phyloP scores from a whole-genome alignment of 805 yeast genomes.

The Kodamaea jinghongensis region DNA sequence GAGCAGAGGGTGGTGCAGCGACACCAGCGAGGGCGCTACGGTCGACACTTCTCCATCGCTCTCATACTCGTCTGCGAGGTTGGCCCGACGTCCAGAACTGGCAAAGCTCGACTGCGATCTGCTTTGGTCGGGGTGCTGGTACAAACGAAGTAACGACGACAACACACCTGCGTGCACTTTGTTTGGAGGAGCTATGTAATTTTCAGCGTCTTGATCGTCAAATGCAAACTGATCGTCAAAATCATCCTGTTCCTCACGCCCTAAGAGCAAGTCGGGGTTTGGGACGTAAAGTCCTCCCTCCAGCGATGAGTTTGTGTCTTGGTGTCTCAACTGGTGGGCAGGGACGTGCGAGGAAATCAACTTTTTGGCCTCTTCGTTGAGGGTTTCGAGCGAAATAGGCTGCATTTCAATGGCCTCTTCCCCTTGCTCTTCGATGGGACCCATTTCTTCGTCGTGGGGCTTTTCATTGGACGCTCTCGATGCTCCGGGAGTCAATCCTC shows the following conservation, averaged over 20 bases:
- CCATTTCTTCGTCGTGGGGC: slow-evolving; percentile 21
- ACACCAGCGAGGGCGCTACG: neutral
- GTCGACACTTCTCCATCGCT: too few species aligned
- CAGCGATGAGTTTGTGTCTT: neutral
- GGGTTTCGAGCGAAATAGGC: slow-evolving; percentile 39
- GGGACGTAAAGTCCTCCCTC: slow-evolving; percentile 30
- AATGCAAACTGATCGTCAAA: slow-evolving; percentile 28
- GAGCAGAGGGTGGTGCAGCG: slow-evolving; percentile 1
- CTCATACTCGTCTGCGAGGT: slow-evolving; percentile 7
- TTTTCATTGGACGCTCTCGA: slow-evolving; percentile 16
- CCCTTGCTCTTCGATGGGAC: slow-evolving; percentile 9
- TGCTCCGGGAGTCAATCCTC: slow-evolving; percentile 45
- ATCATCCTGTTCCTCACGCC: slow-evolving; percentile 24
- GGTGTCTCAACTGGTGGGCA: slow-evolving; percentile 1
- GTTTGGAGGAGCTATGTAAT: slow-evolving; percentile 39
- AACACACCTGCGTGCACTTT: slow-evolving; percentile 83
- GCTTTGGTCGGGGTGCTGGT: slow-evolving; percentile 46
- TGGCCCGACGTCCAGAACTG: slow-evolving; percentile 3
- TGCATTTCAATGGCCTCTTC: slow-evolving; percentile 42
- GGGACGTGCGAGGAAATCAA: slow-evolving; percentile 51
- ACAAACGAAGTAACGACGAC: slow-evolving; percentile 70
- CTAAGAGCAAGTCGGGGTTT: slow-evolving; percentile 44
- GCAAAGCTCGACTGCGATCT: slow-evolving; percentile 26
- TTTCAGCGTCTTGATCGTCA: slow-evolving; percentile 31
- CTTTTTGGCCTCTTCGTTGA: slow-evolving; percentile 53